Conservation (phyloP, 2,329 filamentous ascomycete species). For the Aspergillus latus region DNA sequence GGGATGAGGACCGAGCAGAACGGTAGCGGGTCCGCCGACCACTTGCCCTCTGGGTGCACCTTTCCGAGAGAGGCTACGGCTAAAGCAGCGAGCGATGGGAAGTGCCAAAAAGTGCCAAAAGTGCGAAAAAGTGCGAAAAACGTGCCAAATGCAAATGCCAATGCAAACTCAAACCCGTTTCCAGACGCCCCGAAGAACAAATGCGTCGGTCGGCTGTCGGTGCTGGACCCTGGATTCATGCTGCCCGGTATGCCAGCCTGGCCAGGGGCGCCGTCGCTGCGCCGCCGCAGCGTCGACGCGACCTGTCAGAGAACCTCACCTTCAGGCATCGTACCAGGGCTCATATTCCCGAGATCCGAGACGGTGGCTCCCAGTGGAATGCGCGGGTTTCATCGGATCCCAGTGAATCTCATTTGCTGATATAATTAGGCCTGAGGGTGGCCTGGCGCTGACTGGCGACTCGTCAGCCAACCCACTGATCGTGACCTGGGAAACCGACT, state of each 20-base stretch:
- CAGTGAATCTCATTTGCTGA: neutral
- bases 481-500: neutral
- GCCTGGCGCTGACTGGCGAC: neutral
- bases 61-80: neutral
- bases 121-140: no score
- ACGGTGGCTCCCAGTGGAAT: neutral
- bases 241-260: no score
- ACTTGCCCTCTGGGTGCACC: neutral
- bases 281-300: no score
- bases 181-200: neutral
- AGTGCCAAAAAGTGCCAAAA: no score
- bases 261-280: no score
- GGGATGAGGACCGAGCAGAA: neutral
- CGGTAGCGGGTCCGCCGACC: neutral
- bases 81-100: neutral
- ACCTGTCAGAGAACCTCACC: neutral
- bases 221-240: neutral
- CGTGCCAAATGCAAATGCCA: no score
- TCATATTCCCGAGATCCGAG: conserved; percentile 4
- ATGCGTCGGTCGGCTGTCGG: neutral
- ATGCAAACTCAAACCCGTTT: neutral
- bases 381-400: neutral
- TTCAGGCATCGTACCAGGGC: neutral
- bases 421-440: neutral
- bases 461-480: neutral